Conservation (phyloP, 148 eudicot genomes). For the Hydrangea macrophylla region DNA sequence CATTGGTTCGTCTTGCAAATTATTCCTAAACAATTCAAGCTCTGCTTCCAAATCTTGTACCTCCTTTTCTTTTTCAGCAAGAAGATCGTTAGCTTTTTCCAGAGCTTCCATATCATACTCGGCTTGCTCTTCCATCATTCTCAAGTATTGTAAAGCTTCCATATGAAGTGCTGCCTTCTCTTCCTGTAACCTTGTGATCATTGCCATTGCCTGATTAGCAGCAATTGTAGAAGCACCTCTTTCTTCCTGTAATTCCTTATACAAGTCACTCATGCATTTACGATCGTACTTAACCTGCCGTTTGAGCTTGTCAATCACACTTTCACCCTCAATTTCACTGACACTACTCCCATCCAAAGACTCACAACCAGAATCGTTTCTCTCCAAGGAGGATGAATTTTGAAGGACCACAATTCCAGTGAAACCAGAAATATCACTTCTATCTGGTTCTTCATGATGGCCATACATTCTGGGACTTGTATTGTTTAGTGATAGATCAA, state of each 20-base stretch:
- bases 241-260: constrained; percentile 71
- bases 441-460: constrained; percentile 25
- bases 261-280: constrained; percentile 33
- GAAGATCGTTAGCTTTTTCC: constrained; percentile 57
- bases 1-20: constrained; percentile 35
- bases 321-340: constrained; percentile 49
- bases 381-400: constrained; percentile 29
- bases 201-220: constrained; percentile 78
- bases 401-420: constrained; percentile 16
- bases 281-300: constrained; percentile 44
- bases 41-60: constrained; percentile 69
- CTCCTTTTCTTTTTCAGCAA: constrained; percentile 71
- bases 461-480: too few species aligned
- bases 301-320: constrained; percentile 35
- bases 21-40: constrained; percentile 40
- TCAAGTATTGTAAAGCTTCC: constrained; percentile 77
- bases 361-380: constrained; percentile 34
- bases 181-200: constrained; percentile 85
- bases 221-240: constrained; percentile 67
- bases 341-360: constrained; percentile 35
- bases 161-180: constrained; percentile 73
- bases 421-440: constrained; percentile 22
- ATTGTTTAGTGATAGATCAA: too few species aligned
- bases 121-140: constrained; percentile 90
- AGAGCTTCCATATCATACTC: constrained; percentile 71